Base-by-base conservation (phyloP, 2,329 filamentous ascomycete genomes). In the Penicillium paneum region DNA sequence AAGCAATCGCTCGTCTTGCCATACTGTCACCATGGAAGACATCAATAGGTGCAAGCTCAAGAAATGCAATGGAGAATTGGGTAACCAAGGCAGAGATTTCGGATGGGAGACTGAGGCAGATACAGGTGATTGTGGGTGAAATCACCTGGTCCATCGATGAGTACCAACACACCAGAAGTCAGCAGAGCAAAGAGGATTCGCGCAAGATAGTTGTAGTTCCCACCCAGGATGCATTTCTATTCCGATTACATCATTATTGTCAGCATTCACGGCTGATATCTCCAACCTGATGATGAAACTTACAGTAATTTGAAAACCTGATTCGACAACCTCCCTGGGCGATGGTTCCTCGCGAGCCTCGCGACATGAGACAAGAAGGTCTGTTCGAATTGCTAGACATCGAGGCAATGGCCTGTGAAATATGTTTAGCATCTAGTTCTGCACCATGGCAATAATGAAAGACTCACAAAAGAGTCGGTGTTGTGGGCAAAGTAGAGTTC, bases 401-500 rank as follows among this genome's bases (percentile, higher is more conserved):
- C 3, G 91, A 95, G 1, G 91, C 91, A 49, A 99, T 76, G 6
- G 92, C 91, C 77, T 81, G 52, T 17, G 38, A 28, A 40, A 48
- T 19, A 32, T 31, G 24, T n/a, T 54, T 49, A 64, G 60, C 10
- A 39, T 40, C 21, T 13, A n/a, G 3, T 8, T 1, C 7, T 19
- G 5, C 4, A 11, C 3, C 35, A 28, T 5, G 8, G 21, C 5
- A 15, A 8, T 36, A 7, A 29, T 36, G 24, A 19, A 31, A 67
- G 10, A 32, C 78, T 70, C 67, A 81, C 83, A 67, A 88, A 88
- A 1, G 84, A 87, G 70, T 97, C 93, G 0, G 94, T 99, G 68
- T 97, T 99, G 78, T 99, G 94, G 1, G 89, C 92, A 76, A 96
- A 99, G 73, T 93, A 93, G 48, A 99, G 82, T 68, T 89, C 91